Percentiles rank a stretch among this genome's conserved stretches.
phyloP scores from a whole-genome alignment of 306 rosid genomes.

The Gleditsia sinensis region DNA sequence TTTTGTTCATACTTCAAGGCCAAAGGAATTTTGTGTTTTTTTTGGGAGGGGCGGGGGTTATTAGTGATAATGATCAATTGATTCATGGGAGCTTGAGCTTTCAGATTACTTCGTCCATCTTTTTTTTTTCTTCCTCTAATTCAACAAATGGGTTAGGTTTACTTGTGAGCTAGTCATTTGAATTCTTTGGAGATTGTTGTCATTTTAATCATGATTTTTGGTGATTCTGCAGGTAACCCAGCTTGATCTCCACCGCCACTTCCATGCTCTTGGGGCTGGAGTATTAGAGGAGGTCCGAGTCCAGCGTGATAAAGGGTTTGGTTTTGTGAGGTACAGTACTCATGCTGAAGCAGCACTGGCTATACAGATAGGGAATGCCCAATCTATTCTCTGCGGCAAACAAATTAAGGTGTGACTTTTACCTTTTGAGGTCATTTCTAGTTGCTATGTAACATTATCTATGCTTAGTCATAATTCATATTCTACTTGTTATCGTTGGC shows the following conservation, averaged over 20 bases:
- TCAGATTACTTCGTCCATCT: too few species aligned
- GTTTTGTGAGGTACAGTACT: constrained; percentile 84
- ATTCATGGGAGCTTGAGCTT: too few species aligned
- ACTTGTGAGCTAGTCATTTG: neutral
- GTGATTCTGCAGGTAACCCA: constrained; percentile 65
- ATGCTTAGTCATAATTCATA: neutral
- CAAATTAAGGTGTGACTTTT: constrained; percentile 72
- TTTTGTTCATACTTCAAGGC: too few species aligned
- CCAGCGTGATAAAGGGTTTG: constrained; percentile 97
- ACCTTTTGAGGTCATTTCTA: neutral
- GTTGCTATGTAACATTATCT: neutral
- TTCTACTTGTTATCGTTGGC: neutral
- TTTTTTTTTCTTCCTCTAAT: neutral
- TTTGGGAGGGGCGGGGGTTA: too few species aligned
- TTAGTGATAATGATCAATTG: too few species aligned
- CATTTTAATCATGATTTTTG: neutral
- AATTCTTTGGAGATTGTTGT: neutral
- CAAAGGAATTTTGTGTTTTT: too few species aligned
- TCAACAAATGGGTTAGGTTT: neutral
- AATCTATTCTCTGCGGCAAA: constrained; percentile 69
- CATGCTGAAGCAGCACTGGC: constrained; percentile 95
- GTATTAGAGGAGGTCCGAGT: constrained; percentile 93
- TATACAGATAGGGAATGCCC: constrained; percentile 92
- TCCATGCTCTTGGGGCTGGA: constrained; percentile 90
- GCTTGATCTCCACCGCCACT: constrained; percentile 89